Base-by-base conservation (phyloP, 805 yeast genomes). In the Lipomyces japonicus region DNA sequence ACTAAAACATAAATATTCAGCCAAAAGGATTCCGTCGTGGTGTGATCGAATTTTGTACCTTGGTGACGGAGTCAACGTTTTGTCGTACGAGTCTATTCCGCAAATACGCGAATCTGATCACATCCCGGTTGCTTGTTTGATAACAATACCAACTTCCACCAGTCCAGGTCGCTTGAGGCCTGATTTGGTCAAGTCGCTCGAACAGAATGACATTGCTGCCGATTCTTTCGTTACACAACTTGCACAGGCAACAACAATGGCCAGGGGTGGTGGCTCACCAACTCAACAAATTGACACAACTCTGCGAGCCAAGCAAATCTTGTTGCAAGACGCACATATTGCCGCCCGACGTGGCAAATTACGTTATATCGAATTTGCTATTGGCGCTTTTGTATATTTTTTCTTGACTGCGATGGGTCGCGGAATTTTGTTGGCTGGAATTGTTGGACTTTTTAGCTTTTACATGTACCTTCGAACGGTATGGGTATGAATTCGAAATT, bases 21-120 rank as follows among this genome's bases (percentile, higher is more conserved):
- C 64, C 1, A 81, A 80, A 57, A 72, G 96, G 48, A 69, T 71
- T 1, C 95, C 96, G 0, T 82, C 95, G 4, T 90, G 95, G 95
- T 89, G 96, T 67, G 97, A 90, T 64, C 69, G 97, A 46, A 77
- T 90, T 4, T 64, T 90, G 40, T 86, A 71, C 61, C 76, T 77
- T 48, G 63, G 71, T 1, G 31, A 51, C 44, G 38, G 43, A 1
- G 46, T 71, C 66, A 31, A 50, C 3, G 51, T 79, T 1, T 57
- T 66, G 12, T 62, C 64, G 2, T 88, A 88, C 65, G 60, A 68
- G 25, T 72, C 85, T 4, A 58, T 85, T 5, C 64, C 70, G 1
- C 63, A 70, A n/a, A 21, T 4, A 0, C 66, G 83, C 34, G 66
- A 68, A 3, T 85, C 95, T 0, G 97, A 89, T 65, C 97, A 89